Percentiles rank a stretch among this genome's conserved stretches.
Conservation (phyloP, 192 early-diverging fungal species). For the Phlyctochytrium planicorne region DNA sequence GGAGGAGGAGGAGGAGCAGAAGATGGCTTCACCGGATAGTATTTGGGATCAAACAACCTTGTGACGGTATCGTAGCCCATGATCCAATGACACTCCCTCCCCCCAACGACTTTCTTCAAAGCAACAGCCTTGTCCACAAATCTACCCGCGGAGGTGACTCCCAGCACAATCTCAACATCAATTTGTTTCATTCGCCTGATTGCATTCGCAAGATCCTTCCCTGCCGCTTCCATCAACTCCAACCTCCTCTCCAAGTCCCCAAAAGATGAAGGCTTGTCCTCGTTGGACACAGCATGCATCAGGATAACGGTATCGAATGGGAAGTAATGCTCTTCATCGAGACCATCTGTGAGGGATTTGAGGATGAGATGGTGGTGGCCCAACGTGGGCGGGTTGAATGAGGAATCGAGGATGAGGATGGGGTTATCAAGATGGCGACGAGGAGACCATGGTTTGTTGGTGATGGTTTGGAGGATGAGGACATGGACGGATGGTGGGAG, state of each 20-base stretch:
- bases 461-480: not conserved
- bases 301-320: not conserved
- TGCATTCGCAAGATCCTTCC: too few relatives aligned
- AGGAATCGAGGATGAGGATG: conserved; percentile 31
- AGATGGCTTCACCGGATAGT: conserved; percentile 10
- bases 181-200: too few relatives aligned
- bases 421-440: not conserved
- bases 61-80: conserved; percentile 20
- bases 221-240: too few relatives aligned
- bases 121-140: not conserved
- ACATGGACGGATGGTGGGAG: not conserved
- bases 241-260: too few relatives aligned
- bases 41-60: conserved; percentile 21
- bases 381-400: conserved; percentile 33
- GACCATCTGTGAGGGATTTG: not conserved
- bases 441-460: not conserved
- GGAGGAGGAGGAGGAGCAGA: too few relatives aligned
- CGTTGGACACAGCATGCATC: not conserved
- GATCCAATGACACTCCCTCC: conserved; percentile 20
- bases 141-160: not conserved
- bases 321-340: not conserved
- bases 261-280: not conserved
- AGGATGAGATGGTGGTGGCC: conserved; percentile 21
- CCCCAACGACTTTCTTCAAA: too few relatives aligned
- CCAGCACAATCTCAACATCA: not conserved